These are phyloP conservation scores for Acacia acuminata DNA, from an alignment of 306 rosid genomes.

Conservation along the genomic window DNA sequence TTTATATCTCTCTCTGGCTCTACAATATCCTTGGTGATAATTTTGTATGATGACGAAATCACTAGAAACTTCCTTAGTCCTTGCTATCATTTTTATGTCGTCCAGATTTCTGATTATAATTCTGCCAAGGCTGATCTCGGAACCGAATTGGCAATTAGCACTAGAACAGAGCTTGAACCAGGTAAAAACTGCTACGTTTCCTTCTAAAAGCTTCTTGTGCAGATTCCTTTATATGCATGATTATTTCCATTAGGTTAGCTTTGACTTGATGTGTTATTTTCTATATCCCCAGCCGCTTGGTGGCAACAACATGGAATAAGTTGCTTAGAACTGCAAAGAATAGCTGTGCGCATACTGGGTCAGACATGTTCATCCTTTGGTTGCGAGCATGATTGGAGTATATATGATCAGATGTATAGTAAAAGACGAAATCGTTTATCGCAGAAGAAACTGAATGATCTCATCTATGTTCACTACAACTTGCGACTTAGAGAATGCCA, in stretches of 20 bases:
- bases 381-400: constrained; percentile 84
- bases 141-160: constrained; percentile 92
- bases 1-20: too few species aligned
- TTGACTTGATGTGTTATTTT: constrained; percentile 26
- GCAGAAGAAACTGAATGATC: constrained; percentile 74
- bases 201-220: constrained; percentile 11
- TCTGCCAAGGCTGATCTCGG: constrained; percentile 93
- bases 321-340: constrained; percentile 87
- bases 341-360: constrained; percentile 88
- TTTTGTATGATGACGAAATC: constrained; percentile 4
- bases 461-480: constrained; percentile 82
- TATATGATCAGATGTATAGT: constrained; percentile 62
- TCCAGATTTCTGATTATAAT: constrained; percentile 78
- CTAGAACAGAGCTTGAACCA: constrained; percentile 95
- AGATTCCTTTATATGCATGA: constrained; percentile 11
- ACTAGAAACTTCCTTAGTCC: constrained; percentile 16
- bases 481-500: constrained; percentile 85
- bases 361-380: constrained; percentile 86
- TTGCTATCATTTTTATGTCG: constrained; percentile 26
- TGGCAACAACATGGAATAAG: constrained; percentile 99
- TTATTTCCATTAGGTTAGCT: not conserved
- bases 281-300: constrained; percentile 75
- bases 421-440: constrained; percentile 62
- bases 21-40: constrained; percentile 6
- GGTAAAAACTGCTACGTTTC: constrained; percentile 45